A percentile compares a stretch with the other conserved stretches of the same genome.
phyloP scores from a whole-genome alignment of 306 rosid genomes.

The Elaeagnus macrophylla region DNA sequence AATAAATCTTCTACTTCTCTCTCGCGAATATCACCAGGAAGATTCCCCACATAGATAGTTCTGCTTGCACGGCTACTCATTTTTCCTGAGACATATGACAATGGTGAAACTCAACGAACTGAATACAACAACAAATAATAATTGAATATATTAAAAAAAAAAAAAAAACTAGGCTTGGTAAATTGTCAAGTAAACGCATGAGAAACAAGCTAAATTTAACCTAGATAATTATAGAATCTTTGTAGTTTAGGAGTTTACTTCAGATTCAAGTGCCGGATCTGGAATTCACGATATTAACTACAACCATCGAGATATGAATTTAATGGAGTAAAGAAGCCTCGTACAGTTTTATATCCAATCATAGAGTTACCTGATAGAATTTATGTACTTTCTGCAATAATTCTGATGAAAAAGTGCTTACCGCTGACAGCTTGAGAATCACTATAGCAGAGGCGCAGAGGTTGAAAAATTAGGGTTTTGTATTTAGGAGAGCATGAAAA shows the following conservation, averaged over 20 bases:
- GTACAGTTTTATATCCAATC: not conserved
- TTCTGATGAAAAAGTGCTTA: conserved; percentile 8
- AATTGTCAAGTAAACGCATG: no score
- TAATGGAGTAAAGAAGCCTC: no score
- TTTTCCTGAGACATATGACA: conserved; percentile 22
- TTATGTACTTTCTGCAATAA: not conserved
- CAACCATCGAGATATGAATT: no score
- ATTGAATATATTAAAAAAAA: not conserved
- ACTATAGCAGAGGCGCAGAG: conserved; percentile 15
- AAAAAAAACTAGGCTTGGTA: not conserved
- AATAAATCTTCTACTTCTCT: conserved; percentile 96
- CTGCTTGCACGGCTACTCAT: conserved; percentile 92
- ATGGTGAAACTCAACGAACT: not conserved
- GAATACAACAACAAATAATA: not conserved
- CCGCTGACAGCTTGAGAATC: conserved; percentile 29
- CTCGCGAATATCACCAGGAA: conserved; percentile 98
- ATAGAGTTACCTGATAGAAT: not conserved
- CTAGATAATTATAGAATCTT: no score
- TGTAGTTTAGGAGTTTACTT: no score
- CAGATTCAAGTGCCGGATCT: no score
- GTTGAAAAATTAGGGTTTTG: conserved; percentile 32
- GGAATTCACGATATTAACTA: no score
- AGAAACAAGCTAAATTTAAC: no score
- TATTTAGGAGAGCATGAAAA: conserved; percentile 2
- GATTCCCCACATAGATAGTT: conserved; percentile 91